A percentile compares a stretch with the other conserved stretches of the same genome.
Conservation (phyloP, 2,329 filamentous ascomycete genomes). For the Cyclaneusma minus region DNA sequence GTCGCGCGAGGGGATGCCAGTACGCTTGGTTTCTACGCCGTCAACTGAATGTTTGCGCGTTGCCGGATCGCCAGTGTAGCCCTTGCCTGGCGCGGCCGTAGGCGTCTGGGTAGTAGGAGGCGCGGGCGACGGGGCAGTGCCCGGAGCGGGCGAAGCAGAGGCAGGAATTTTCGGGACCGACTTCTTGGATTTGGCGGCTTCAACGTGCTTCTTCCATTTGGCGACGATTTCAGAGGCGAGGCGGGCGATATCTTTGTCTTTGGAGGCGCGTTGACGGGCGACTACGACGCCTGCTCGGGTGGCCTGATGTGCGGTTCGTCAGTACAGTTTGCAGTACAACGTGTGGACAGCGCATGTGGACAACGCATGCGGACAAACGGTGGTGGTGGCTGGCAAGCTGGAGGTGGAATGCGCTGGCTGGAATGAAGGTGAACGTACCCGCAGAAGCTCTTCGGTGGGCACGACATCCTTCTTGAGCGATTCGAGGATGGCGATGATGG, state of each 20-base stretch:
- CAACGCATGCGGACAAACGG: conserved; percentile 1
- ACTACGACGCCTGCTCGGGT: conserved; percentile 88
- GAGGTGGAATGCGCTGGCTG: conserved; percentile 4
- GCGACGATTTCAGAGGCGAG: conserved; percentile 69
- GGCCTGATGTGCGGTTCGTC: conserved; percentile 27
- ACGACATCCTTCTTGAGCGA: conserved; percentile 66
- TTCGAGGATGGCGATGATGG: conserved; percentile 59
- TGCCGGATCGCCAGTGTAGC: conserved; percentile 50
- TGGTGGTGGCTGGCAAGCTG: neutral
- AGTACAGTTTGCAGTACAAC: conserved; percentile 8
- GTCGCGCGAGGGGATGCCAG: conserved; percentile 59
- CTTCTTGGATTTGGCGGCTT: conserved; percentile 39
- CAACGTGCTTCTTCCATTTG: conserved; percentile 75
- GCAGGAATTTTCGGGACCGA: conserved; percentile 24
- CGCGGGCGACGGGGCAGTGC: conserved; percentile 22
- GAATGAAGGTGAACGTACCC: conserved; percentile 34
- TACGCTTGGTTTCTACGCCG: conserved; percentile 62
- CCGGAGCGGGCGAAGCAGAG: conserved; percentile 34
- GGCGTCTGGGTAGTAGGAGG: conserved; percentile 28
- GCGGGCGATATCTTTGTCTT: conserved; percentile 66
- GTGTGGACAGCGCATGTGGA: no score
- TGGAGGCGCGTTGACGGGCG: conserved; percentile 62
- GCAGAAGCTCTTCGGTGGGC: conserved; percentile 78
- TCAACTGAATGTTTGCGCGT: conserved; percentile 76
- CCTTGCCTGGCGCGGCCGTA: conserved; percentile 25